Conservation (phyloP, 1,284 basidiomycete genomes). For the Cystobasidium sp. region DNA sequence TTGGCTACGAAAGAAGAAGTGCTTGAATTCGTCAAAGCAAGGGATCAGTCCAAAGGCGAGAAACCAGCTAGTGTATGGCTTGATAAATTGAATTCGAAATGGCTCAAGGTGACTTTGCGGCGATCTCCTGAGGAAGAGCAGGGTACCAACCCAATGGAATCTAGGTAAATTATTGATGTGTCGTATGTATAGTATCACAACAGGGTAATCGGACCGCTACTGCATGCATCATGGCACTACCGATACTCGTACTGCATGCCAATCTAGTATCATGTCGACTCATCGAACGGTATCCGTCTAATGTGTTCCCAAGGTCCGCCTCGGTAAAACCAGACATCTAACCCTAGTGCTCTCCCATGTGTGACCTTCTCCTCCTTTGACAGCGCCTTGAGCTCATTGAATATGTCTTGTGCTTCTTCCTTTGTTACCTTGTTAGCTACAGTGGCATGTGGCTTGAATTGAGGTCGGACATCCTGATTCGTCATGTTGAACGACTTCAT, state of each 20-base stretch:
- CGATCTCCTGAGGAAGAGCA: constrained; percentile 3
- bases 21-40: constrained; percentile 27
- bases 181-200: no score
- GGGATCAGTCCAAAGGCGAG: constrained; percentile 23
- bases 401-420: constrained; percentile 23
- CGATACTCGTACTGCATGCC: not conserved
- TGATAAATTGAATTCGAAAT: constrained; percentile 15
- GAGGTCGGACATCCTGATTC: constrained; percentile 16
- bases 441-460: constrained; percentile 36
- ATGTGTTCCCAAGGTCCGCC: constrained; percentile 39
- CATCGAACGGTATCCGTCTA: constrained; percentile 15
- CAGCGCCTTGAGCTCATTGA: constrained; percentile 10
- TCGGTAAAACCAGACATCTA: constrained; percentile 36
- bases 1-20: constrained; percentile 21
- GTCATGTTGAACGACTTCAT: constrained; percentile 5
- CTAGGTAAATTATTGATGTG: not conserved
- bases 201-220: no score
- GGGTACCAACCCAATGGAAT: constrained; percentile 11
- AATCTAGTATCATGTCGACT: not conserved
- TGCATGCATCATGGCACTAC: no score
- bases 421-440: constrained; percentile 27
- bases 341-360: constrained; percentile 23
- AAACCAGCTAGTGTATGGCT: constrained; percentile 20
- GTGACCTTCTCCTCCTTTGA: not conserved
- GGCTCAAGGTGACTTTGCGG: constrained; percentile 9